A percentile compares a stretch with the other conserved stretches of the same genome.
phyloP scores from a whole-genome alignment of 1,139 yeast genomes.

The Hyphopichia fennica region DNA sequence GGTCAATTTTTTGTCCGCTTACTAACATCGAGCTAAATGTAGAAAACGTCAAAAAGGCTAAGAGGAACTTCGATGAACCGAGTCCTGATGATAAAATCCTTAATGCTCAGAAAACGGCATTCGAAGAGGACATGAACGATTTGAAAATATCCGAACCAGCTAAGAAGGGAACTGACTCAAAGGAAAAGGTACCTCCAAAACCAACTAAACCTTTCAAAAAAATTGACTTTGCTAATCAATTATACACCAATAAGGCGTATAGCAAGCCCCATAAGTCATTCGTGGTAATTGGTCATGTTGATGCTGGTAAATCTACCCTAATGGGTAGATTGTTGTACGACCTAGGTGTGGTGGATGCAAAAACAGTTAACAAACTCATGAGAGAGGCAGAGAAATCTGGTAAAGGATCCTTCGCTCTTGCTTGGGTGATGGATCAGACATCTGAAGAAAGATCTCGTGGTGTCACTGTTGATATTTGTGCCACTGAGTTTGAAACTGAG shows the following conservation, averaged over 20 bases:
- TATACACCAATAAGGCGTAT: conserved; percentile 32
- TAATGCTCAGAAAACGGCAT: conserved; percentile 59
- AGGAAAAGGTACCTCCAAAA: conserved; percentile 12
- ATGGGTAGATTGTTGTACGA: conserved; percentile 89
- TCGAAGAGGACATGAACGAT: conserved; percentile 39
- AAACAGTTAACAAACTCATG: conserved; percentile 71
- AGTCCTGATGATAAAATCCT: conserved; percentile 82
- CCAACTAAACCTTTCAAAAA: conserved; percentile 43
- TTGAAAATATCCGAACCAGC: conserved; percentile 20
- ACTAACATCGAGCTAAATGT: conserved; percentile 50
- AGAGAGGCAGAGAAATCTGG: conserved; percentile 83
- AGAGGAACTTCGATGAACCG: conserved; percentile 61
- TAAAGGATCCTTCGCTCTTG: conserved; percentile 90
- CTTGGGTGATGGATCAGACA: conserved; percentile 98
- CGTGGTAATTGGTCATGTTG: conserved; percentile 95
- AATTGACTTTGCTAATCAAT: conserved; percentile 39
- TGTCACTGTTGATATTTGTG: conserved; percentile 91
- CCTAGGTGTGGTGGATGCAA: conserved; percentile 75
- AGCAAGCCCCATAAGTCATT: conserved; percentile 69
- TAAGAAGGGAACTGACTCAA: conserved; percentile 20
- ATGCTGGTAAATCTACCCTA: conserved; percentile 94
- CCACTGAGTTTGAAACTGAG: conserved; percentile 75
- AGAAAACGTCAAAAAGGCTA: conserved; percentile 44
- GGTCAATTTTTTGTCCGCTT: conserved; percentile 30
- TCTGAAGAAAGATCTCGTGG: conserved; percentile 87